Evolutionary conservation across 2,329 filamentous ascomycete species (phyloP), one percentile per base, ranked within the genome.

Genomic region (Ophiosphaerella narmari): DNA sequence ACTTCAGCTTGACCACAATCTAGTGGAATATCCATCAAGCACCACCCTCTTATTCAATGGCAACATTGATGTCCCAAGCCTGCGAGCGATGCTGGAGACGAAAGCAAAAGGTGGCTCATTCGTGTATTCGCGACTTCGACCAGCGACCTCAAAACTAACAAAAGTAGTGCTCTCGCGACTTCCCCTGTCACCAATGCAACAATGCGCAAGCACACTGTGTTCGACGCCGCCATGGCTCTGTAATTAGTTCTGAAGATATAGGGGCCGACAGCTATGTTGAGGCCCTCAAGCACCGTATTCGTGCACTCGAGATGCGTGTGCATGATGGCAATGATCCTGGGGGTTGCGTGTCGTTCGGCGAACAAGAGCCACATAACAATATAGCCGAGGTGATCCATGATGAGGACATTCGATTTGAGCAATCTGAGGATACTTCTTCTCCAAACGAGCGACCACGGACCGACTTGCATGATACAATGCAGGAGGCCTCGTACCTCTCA

Each of bases 31-130:
- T 26, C 6, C 18, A 12, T 40, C 11, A n/a, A 39, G 11, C 39
- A 16, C 29, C 14, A 37, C 23, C 11, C 21, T 24, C 16, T 18
- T 21, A 37, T 38, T 21, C 29, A 46, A 55, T 43, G 54, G 31
- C 46, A 7, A 36, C 32, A n/a, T n/a, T 23, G 5, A 56, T 53
- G 43, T 40, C 39, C 8, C 56, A 57, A 24, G 56, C 56, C 18
- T 59, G 56, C 13, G 56, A 57, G 13, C 38, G 54, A 29, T 59
- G 56, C 37, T 59, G 54, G 56, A 52, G 48, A 34, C 38, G 56
- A 16, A 59, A 59, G 41, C 54, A 59, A 33, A 59, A 59, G 47
- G 54, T 59, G 38, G 2, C 11, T 41, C 1, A n/a, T 23, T 5
- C 14, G 16, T 32, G 14, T 14, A 29, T 29, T 29, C 26, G 26